Percentiles rank a stretch among this genome's conserved stretches.
phyloP scores from a whole-genome alignment of 192 early-diverging fungal species.

The Podila horticola region DNA sequence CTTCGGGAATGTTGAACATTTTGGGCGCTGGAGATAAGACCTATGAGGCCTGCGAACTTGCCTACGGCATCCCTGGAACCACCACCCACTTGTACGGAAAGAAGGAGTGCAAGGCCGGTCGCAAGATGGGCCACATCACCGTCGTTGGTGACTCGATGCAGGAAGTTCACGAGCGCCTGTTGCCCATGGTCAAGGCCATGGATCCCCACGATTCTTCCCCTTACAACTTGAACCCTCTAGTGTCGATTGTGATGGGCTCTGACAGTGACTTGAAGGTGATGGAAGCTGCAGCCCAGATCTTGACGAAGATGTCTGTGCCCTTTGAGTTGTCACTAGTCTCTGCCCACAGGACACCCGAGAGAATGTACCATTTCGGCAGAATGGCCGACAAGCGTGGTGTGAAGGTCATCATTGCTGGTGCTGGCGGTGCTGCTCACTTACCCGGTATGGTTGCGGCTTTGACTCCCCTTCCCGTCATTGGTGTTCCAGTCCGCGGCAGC shows the following conservation, averaged over 20 bases:
- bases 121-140: conserved; percentile 99
- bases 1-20: conserved; percentile 95
- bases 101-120: conserved; percentile 82
- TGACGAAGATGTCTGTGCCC: conserved; percentile 90
- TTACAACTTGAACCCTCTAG: conserved; percentile 72
- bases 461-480: conserved; percentile 97
- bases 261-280: conserved; percentile 98
- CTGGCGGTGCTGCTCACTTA: conserved; percentile 98
- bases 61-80: conserved; percentile 83
- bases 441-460: conserved; percentile 99
- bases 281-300: conserved; percentile 89
- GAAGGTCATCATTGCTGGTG: conserved; percentile 97
- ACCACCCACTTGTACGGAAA: conserved; percentile 98
- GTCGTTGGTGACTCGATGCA: conserved; percentile 88
- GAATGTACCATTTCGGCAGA: conserved; percentile 94
- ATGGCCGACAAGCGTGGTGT: conserved; percentile 89
- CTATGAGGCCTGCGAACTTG: conserved; percentile 71
- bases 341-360: conserved; percentile 94
- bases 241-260: conserved; percentile 99
- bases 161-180: conserved; percentile 73
- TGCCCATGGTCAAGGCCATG: conserved; percentile 68
- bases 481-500: conserved; percentile 94
- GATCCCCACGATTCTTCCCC: conserved; percentile 66
- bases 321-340: conserved; percentile 98
- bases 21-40: conserved; percentile 77